Conservation (phyloP, 2,329 filamentous ascomycete genomes). For the Alternaria sp. region DNA sequence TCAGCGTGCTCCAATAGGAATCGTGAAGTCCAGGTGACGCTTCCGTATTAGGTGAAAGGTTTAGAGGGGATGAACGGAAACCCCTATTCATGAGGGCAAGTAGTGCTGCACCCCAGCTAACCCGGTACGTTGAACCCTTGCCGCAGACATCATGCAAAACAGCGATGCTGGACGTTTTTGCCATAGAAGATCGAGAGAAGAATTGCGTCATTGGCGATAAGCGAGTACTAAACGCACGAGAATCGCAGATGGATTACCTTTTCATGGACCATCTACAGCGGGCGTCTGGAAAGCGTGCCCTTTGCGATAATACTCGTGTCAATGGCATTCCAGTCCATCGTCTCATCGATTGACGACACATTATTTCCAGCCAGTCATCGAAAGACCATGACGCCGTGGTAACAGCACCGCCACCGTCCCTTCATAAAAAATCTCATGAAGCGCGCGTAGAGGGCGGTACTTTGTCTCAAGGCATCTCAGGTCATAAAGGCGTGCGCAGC, state of each 20-base stretch:
- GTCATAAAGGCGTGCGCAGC: neutral
- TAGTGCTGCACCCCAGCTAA: neutral
- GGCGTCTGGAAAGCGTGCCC: neutral
- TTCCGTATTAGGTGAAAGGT: neutral
- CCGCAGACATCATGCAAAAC: neutral
- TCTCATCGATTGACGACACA: neutral
- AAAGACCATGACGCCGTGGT: neutral
- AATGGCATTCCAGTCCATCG: neutral
- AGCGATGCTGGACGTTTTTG: neutral
- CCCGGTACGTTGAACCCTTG: neutral
- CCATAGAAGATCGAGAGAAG: neutral
- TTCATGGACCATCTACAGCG: neutral
- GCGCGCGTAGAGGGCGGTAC: constrained; percentile 7
- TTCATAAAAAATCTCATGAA: neutral
- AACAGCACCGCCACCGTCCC: constrained; percentile 1
- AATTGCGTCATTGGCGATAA: neutral
- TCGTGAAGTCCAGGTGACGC: constrained; percentile 1
- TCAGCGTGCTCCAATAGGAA: neutral
- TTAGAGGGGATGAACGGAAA: neutral
- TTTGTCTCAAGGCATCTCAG: neutral
- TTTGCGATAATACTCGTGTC: neutral
- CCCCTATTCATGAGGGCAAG: neutral
- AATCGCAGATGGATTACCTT: neutral
- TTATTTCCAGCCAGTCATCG: neutral
- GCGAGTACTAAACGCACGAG: neutral